Evolutionary conservation across 192 early-diverging fungal genomes (phyloP), one percentile per base, ranked within the genome.

Genomic region (Backusella macrospora): DNA sequence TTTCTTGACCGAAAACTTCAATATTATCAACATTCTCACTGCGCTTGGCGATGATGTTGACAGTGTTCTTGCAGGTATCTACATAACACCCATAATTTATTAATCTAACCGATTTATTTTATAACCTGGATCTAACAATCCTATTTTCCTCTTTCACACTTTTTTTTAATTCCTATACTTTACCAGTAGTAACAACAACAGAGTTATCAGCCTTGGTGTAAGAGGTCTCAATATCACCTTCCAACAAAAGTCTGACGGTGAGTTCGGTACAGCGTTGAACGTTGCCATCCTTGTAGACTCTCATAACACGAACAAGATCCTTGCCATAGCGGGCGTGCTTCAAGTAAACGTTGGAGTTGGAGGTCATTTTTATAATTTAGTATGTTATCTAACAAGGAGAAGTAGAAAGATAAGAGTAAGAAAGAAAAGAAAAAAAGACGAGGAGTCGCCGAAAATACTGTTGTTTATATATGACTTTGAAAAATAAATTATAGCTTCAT

Each of bases 161-260:
- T n/a, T n/a, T n/a, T n/a, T n/a, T n/a, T n/a, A n/a, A n/a, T 92
- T 71, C 90, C 82, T 23, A 88, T 91, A 81, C 92, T 93, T 79
- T 72, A 79, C 78, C 78, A 45, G 92, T 93, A 14, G 92, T 86
- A 12, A 93, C 87, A n/a, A 93, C 85, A 65, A 86, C 82, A 79
- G 85, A 86, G 85, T 93, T 93, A 74, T 91, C 89, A 70, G 87
- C 92, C 81, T 90, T 84, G 74, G 92, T 92, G 76, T 92, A 93
- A 39, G 89, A 86, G 34, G 87, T 80, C 71, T 83, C 86, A 76
- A 78, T 78, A 62, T 73, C 81, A 63, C 88, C 88, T 16, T 82
- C 86, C 65, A 89, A 80, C 70, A 89, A 80, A 52, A 84, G 78
- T 68, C 83, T 68, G 71, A 89, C 90, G 49, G 89, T 90, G 68